Conservation (phyloP, 2,329 filamentous ascomycete genomes). For the Aspergillus fumigatiaffinis region DNA sequence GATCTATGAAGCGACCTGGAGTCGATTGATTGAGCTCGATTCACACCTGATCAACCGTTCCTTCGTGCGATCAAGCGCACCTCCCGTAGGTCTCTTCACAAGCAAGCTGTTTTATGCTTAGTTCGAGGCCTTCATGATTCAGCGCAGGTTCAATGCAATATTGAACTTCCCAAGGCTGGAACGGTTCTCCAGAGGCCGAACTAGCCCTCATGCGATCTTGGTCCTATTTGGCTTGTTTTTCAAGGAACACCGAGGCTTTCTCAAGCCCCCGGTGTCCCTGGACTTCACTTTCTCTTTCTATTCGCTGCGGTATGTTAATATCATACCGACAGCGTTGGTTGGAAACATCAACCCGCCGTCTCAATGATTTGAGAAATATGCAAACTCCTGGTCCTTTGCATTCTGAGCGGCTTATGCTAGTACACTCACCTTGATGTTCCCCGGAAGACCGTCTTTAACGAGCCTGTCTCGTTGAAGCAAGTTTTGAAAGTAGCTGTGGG, state of each 20-base stretch:
- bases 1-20: not conserved
- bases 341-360: not conserved
- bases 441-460: not conserved
- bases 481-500: not conserved
- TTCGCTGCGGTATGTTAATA: not conserved
- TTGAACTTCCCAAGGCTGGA: not conserved
- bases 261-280: no score
- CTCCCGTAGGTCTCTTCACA: not conserved
- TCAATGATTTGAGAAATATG: not conserved
- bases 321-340: not conserved
- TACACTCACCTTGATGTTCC: not conserved
- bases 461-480: not conserved
- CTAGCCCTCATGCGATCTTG: not conserved
- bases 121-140: not conserved
- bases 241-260: not conserved
- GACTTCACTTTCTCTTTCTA: not conserved
- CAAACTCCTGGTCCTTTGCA: not conserved
- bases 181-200: not conserved
- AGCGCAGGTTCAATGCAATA: not conserved
- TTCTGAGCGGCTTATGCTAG: not conserved
- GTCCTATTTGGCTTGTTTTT: not conserved
- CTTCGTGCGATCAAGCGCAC: not conserved
- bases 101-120: not conserved
- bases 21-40: not conserved
- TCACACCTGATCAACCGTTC: not conserved